A percentile compares a stretch with the other conserved stretches of the same genome.
Conservation (phyloP, 768 basidiomycete genomes). For the Podaxis pistillaris region DNA sequence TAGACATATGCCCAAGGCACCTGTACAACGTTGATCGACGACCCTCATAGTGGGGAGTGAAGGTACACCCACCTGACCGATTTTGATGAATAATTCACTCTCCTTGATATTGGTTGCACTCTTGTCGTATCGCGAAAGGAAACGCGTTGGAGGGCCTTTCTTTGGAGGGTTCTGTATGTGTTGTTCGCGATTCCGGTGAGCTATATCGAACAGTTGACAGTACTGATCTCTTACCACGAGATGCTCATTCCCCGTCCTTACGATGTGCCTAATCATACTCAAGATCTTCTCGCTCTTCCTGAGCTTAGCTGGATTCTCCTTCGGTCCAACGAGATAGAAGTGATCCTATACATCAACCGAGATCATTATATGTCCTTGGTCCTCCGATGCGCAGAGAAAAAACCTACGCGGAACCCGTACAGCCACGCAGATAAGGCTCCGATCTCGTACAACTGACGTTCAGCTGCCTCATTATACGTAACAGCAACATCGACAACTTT, state of each 20-base stretch:
- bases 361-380: not conserved
- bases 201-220: not conserved
- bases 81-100: conserved; percentile 42
- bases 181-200: not conserved
- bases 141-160: conserved; percentile 37
- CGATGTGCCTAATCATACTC: conserved; percentile 48
- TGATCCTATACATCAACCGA: conserved; percentile 37
- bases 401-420: conserved; percentile 45
- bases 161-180: conserved; percentile 21
- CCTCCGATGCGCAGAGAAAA: no score
- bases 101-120: conserved; percentile 61
- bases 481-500: conserved; percentile 48
- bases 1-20: conserved; percentile 52
- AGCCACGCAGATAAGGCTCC: conserved; percentile 30
- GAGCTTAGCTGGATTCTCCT: conserved; percentile 43
- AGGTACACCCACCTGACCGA: conserved; percentile 27
- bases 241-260: conserved; percentile 40
- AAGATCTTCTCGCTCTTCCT: conserved; percentile 29
- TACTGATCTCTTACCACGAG: conserved; percentile 26
- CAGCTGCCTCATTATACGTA: conserved; percentile 54
- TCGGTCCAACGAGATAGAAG: conserved; percentile 48
- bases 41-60: not conserved
- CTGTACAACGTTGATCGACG: conserved; percentile 23
- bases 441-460: conserved; percentile 30
- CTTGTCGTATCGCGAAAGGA: conserved; percentile 56